Percentiles rank a stretch among this genome's conserved stretches.
These are phyloP conservation scores for Paracoccidioides brasiliensis DNA, from an alignment of 2,329 filamentous ascomycete species.

Conservation along the genomic window DNA sequence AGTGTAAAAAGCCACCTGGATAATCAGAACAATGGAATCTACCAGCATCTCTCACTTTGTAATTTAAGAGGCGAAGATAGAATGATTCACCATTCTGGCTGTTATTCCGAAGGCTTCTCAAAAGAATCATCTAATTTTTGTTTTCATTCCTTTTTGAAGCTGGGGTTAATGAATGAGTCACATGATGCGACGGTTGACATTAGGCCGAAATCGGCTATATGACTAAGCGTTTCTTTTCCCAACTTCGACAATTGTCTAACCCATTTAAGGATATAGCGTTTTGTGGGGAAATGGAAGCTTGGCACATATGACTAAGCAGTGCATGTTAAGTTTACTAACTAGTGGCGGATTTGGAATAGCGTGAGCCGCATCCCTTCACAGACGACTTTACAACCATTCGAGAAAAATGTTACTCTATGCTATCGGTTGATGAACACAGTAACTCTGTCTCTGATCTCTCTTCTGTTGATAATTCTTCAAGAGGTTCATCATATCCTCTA, in stretches of 20 bases:
- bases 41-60: neutral
- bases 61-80: neutral
- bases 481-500: neutral
- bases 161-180: slow-evolving; percentile 4
- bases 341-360: neutral
- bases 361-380: neutral
- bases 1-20: neutral
- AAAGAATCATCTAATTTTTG: too few species aligned
- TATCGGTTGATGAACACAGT: neutral
- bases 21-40: neutral
- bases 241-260: neutral
- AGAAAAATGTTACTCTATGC: neutral
- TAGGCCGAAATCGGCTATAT: slow-evolving; percentile 5
- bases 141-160: neutral
- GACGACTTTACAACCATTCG: neutral
- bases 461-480: neutral
- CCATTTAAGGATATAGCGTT: slow-evolving; percentile 9
- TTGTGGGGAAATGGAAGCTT: neutral
- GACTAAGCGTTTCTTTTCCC: neutral
- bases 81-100: neutral
- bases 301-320: too few species aligned
- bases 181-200: neutral
- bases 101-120: neutral
- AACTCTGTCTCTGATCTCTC: neutral
- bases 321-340: neutral